These are phyloP conservation scores for Hygrophorus russula DNA, from an alignment of 768 basidiomycete genomes.

Conservation along the genomic window DNA sequence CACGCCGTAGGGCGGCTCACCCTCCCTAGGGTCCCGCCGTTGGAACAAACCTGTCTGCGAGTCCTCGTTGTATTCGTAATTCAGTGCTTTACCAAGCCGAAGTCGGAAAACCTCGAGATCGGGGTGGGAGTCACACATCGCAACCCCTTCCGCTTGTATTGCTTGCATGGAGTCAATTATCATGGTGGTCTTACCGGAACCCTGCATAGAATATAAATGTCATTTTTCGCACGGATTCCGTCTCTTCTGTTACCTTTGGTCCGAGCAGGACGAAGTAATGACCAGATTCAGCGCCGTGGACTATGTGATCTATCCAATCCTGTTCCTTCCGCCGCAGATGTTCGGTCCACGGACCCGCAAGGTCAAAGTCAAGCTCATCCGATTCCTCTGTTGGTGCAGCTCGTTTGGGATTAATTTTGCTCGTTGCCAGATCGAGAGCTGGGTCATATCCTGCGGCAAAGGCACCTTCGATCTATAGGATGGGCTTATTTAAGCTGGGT, in stretches of 20 bases:
- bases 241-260: conserved; percentile 42
- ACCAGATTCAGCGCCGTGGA: conserved; percentile 60
- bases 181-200: conserved; percentile 79
- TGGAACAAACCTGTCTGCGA: conserved; percentile 75
- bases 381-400: conserved; percentile 18
- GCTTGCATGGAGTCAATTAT: conserved; percentile 72
- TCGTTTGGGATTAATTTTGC: conserved; percentile 25
- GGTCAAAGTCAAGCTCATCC: conserved; percentile 20
- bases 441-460: conserved; percentile 78
- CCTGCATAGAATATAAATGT: conserved; percentile 24
- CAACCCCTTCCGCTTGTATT: conserved; percentile 58
- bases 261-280: conserved; percentile 72
- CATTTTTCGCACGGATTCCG: not conserved
- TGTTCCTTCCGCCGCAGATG: conserved; percentile 69
- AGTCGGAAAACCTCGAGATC: conserved; percentile 82
- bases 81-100: conserved; percentile 75
- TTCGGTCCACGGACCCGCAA: conserved; percentile 37
- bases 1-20: conserved; percentile 16
- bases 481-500: not conserved
- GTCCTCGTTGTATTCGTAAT: conserved; percentile 81
- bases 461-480: conserved; percentile 57
- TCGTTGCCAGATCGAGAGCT: conserved; percentile 59
- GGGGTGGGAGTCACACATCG: conserved; percentile 76
- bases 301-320: conserved; percentile 63
- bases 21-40: conserved; percentile 75